Evolutionary conservation across 2,329 filamentous ascomycete species (phyloP).

Genomic region (Aspergillus chevalieri): DNA sequence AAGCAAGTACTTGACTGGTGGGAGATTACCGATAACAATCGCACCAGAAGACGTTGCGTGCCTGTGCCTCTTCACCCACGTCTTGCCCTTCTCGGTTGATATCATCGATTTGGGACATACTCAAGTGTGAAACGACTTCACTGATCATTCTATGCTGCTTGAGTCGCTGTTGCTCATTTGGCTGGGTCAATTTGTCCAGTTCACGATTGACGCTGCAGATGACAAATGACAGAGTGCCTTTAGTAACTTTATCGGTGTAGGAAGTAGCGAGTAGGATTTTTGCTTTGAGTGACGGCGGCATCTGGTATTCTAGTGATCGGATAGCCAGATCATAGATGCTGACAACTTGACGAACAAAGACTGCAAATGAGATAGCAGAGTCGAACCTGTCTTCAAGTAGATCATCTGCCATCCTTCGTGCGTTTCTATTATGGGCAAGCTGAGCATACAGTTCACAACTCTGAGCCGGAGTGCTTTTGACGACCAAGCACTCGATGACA

Average conservation of each 20-base stretch:
- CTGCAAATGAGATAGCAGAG: neutral
- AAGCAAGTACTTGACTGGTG: neutral
- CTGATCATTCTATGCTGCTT: neutral
- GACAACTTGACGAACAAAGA: neutral
- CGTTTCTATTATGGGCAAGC: neutral
- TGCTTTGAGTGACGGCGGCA: neutral
- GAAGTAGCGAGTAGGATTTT: neutral
- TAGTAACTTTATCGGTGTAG: neutral
- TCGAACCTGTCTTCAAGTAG: neutral
- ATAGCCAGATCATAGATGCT: neutral
- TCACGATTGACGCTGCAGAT: neutral
- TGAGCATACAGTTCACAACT: neutral
- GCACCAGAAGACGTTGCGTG: neutral
- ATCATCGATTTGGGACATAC: neutral
- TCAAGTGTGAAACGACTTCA: neutral
- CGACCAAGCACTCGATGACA: neutral
- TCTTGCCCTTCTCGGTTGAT: neutral
- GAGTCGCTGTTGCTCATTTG: neutral
- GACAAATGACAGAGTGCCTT: neutral
- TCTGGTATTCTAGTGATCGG: neutral
- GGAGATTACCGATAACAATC: neutral
- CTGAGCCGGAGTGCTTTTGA: neutral
- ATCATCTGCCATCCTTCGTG: neutral
- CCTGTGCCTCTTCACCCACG: neutral
- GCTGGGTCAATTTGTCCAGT: neutral